Base-by-base conservation (phyloP, 805 yeast species). In the Candida insectorum region DNA sequence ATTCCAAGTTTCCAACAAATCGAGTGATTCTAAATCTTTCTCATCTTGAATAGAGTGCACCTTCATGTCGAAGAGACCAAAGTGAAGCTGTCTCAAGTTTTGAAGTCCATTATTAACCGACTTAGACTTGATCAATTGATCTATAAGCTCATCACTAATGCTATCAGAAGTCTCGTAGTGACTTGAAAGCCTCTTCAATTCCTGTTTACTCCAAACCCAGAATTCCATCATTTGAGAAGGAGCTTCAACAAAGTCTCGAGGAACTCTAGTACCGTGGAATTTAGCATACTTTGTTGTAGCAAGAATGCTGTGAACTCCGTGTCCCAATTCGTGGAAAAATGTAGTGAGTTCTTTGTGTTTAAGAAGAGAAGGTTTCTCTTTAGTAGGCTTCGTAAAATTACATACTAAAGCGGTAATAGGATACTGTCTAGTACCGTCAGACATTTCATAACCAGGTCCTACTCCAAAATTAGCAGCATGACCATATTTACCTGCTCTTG, bases 211-310 rank as follows among this genome's bases (percentile, higher is more conserved):
- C 95, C 95, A 86, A 24, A 89, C 81, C 86, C 93, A 86, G 56
- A 77, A 83, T 58, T 86, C 95, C 47, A 86, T 66, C 79, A 86
- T 76, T 62, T 86, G 95, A 1, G 95, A 85, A 17, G 95, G 96
- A 38, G 91, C 85, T 59, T 86, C 95, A 31, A 86, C 95, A 60
- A 86, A 86, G 60, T 86, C 95, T 73, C 93, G 71, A 24, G 83
- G 77, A 28, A 84, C 91, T 24, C 74, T 66, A 19, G 89, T 80
- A 15, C 95, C 95, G 51, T 77, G 82, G 60, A 85, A 85, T 41
- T 81, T 69, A 2, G 82, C 69, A 44, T 73, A 78, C 37, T 63
- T 65, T 17, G 89, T 81, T 40, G 71, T 65, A 8, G 89, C 85
- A 35, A 85, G 69, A 30, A 85, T 60, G 45, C 78, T 82, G 58